Evolutionary conservation across 176 grass and related monocot genomes (phyloP).

Genomic region (Themeda triandra): DNA sequence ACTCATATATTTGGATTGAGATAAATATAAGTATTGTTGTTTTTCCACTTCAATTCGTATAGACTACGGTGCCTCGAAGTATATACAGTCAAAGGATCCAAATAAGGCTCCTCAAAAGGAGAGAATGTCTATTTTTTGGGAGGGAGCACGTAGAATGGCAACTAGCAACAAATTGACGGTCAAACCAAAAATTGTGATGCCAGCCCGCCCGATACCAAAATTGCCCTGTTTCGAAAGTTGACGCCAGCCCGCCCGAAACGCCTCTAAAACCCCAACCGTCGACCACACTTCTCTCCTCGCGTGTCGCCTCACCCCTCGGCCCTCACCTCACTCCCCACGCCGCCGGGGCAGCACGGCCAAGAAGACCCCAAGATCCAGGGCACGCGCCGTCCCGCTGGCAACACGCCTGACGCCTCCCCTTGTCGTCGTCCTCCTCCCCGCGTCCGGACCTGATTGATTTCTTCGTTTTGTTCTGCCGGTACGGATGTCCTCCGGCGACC

Average conservation of each 20-base stretch:
- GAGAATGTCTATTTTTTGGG: background rate
- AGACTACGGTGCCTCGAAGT: no score
- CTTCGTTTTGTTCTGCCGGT: background rate
- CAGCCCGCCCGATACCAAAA: no score
- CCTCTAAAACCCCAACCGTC: background rate
- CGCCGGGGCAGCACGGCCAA: background rate
- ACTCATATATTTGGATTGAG: no score
- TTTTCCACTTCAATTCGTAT: no score
- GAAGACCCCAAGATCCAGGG: background rate
- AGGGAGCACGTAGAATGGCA: background rate
- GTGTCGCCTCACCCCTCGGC: no score
- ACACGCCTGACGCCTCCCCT: background rate
- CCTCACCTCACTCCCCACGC: background rate
- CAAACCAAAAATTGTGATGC: background rate
- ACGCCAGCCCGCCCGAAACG: background rate
- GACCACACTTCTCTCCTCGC: background rate
- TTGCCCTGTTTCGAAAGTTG: background rate
- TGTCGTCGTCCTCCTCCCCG: background rate
- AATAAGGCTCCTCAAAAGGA: no score
- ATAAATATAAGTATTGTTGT: no score
- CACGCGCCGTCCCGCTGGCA: background rate
- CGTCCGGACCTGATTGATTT: background rate
- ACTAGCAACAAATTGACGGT: background rate
- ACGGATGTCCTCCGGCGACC: background rate
- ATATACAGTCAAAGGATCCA: no score